Evolutionary conservation across 148 eudicot species (phyloP).

Genomic region (Cornus controversa): DNA sequence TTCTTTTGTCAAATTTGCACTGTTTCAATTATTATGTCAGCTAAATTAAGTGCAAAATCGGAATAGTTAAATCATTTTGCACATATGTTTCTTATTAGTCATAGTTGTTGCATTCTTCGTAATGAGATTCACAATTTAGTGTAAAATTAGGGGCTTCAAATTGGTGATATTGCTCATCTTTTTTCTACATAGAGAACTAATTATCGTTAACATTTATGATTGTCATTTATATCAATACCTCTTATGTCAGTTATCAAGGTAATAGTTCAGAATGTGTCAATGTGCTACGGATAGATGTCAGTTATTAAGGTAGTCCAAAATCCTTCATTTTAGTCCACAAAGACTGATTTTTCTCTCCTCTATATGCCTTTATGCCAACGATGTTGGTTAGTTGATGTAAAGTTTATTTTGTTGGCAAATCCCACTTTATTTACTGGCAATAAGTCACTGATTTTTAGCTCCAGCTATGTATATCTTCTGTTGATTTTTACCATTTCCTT

Average conservation of each 20-base stretch:
- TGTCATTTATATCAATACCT: no score
- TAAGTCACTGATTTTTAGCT: not conserved
- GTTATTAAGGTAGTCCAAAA: no score
- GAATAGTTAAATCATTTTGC: not conserved
- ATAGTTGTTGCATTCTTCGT: no score
- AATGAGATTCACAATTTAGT: not conserved
- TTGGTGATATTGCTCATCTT: not conserved
- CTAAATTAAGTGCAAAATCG: not conserved
- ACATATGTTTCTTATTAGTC: not conserved
- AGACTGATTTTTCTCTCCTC: no score
- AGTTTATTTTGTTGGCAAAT: no score
- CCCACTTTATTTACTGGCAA: no score
- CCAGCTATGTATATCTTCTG: not conserved
- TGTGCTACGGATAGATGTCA: no score
- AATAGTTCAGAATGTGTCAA: not conserved
- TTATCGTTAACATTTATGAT: no score
- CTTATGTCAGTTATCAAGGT: not conserved
- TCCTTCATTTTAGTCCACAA: not conserved
- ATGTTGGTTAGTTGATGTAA: no score
- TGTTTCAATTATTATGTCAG: not conserved
- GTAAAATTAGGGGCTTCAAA: not conserved
- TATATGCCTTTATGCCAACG: no score
- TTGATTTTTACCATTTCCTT: not conserved
- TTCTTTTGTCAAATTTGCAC: not conserved
- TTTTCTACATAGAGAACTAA: not conserved